Base-by-base conservation (phyloP, 78 protist genomes). In the Polysphondylium violaceum region DNA sequence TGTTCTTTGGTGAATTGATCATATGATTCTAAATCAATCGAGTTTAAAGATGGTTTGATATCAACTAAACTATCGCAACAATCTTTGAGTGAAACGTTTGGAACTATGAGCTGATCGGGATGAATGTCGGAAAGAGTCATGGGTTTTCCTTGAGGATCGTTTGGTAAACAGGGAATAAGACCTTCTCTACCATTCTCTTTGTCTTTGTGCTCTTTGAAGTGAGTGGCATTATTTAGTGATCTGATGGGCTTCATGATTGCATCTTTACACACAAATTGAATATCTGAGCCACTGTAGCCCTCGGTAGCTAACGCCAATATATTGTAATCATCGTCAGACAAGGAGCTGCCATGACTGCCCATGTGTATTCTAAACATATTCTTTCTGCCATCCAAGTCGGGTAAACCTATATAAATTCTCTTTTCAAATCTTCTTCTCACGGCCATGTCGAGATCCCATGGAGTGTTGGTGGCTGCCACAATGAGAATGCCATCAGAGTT, bases 391-490 rank as follows among this genome's bases (percentile, higher is more conserved):
- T 33, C 72, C 17, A 0, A 2, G 40, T 72, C 74, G 2, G 98
- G 98, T 36, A 94, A 72, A 50, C 86, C 96, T 6, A 96, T 73
- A 21, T 93, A 55, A 19, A 96, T 8, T 11, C 96, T 87, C 43
- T 79, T 67, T 29, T 74, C 19, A 33, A 92, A 21, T 33, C 97
- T 65, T 43, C 97, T 83, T n/a, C 87, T 50, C 31, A 95, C 90
- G 2, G 97, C 97, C 7, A 93, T 96, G 56, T 95, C 97, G n/a
- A 95, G 71, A 29, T 91, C 97, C 5, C 56, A 38, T 27, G 97
- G 97, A n/a, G 94, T 67, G 43, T 95, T 95, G 51, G 94, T 86
- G 12, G 97, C 83, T 6, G 93, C 94, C 29, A 95, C 53, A 31
- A 91, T 88, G 35, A 95, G 31, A 23, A 95, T 94, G 38, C 94